Conservation (phyloP, 148 eudicot genomes). For the Rhododendron ferrugineum region DNA sequence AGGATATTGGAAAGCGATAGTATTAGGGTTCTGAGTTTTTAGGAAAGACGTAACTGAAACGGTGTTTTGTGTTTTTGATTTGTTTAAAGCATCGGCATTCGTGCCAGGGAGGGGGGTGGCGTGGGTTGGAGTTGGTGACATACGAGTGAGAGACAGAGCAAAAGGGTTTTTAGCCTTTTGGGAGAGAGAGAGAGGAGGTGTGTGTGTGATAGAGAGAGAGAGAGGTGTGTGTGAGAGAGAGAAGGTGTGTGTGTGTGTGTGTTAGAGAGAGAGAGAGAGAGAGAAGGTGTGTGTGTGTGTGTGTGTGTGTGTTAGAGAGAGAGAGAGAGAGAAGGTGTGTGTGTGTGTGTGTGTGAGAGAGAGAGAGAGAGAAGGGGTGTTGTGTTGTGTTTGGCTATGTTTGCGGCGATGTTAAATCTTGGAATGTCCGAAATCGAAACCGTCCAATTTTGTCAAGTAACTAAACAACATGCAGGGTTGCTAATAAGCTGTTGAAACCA, state of each 20-base stretch:
- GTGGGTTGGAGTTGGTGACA: not conserved
- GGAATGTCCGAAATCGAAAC: conserved; percentile 1
- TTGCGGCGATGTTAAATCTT: not conserved
- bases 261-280: not conserved
- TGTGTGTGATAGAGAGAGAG: not conserved
- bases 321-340: not conserved
- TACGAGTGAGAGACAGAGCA: not conserved
- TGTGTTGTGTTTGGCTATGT: not conserved
- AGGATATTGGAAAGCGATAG: too few relatives aligned
- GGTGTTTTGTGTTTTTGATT: not conserved
- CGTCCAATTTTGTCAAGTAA: not conserved
- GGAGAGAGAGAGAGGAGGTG: not conserved
- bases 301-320: not conserved
- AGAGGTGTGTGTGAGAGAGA: too few relatives aligned
- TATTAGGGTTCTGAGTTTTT: not conserved
- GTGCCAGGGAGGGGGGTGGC: not conserved
- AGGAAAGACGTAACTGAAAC: not conserved
- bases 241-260: not conserved
- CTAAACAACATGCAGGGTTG: not conserved
- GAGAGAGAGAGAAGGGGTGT: not conserved
- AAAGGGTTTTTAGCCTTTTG: not conserved
- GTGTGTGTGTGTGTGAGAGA: not conserved
- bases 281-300: not conserved
- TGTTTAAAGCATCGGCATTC: conserved; percentile 1
- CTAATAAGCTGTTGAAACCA: not conserved